Conservation (phyloP, 495 filamentous ascomycete genomes). For the Apiosordaria backusii region DNA sequence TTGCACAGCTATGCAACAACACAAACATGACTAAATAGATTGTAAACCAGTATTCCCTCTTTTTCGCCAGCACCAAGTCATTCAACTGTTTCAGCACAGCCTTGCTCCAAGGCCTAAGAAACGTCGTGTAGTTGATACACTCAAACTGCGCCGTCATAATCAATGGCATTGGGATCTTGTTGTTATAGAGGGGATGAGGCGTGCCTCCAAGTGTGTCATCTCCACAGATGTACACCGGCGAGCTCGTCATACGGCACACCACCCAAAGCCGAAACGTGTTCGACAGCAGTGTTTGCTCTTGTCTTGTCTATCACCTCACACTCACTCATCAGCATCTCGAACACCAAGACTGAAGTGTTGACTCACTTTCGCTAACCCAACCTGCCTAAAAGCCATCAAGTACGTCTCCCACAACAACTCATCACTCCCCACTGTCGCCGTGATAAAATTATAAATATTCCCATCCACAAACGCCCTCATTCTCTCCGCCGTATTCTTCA, state of each 20-base stretch:
- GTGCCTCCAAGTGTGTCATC: conserved; percentile 24
- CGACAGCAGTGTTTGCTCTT: conserved; percentile 22
- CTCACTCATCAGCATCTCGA: background rate
- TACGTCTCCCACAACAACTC: conserved; percentile 28
- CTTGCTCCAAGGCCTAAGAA: conserved; percentile 28
- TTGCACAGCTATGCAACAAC: conserved; percentile 30
- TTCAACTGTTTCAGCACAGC: conserved; percentile 29
- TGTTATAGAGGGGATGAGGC: conserved; percentile 13
- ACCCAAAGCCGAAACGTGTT: conserved; percentile 31
- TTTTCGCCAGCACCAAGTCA: conserved; percentile 27
- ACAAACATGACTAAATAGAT: conserved; percentile 30
- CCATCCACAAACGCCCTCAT: conserved; percentile 26
- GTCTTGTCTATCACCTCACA: conserved; percentile 14
- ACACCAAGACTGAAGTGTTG: background rate
- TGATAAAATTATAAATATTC: conserved; percentile 21
- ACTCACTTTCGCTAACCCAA: conserved; percentile 19
- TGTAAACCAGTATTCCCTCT: conserved; percentile 30
- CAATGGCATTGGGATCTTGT: conserved; percentile 24
- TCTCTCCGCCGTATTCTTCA: conserved; percentile 19
- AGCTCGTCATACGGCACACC: conserved; percentile 27
- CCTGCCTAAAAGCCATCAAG: conserved; percentile 22
- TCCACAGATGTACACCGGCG: conserved; percentile 25
- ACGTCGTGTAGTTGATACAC: conserved; percentile 28
- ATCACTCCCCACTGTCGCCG: conserved; percentile 15
- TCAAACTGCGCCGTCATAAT: conserved; percentile 32